These are phyloP conservation scores for Amaranthus tricolor DNA, from an alignment of 179 eudicot species.

Conservation along the genomic window DNA sequence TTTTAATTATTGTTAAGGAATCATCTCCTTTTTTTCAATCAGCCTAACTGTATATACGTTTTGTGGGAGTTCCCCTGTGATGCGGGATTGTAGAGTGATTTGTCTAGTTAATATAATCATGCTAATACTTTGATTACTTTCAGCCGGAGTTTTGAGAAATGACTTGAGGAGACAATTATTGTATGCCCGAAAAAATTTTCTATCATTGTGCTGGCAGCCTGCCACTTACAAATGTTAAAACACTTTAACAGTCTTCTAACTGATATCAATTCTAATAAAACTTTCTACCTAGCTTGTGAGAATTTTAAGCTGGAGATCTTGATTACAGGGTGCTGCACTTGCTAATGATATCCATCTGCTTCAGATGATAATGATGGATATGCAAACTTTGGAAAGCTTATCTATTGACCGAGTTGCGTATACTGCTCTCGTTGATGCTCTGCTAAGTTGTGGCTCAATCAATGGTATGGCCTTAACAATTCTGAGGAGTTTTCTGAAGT, in stretches of 20 bases:
- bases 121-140: slow-evolving; percentile 2
- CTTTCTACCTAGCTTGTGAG: slow-evolving; percentile 10
- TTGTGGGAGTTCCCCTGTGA: neutral
- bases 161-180: neutral
- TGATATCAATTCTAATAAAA: neutral
- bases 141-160: neutral
- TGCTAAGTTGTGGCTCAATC: slow-evolving; percentile 49
- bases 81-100: neutral
- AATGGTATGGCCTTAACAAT: slow-evolving; percentile 37
- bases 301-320: slow-evolving; percentile 8
- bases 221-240: neutral
- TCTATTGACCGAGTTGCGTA: slow-evolving; percentile 57
- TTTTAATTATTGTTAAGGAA: too few species aligned
- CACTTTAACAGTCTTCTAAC: neutral
- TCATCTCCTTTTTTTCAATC: too few species aligned
- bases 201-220: too few species aligned
- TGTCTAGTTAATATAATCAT: neutral
- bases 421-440: slow-evolving; percentile 57
- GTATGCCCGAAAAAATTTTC: neutral
- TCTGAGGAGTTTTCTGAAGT: neutral
- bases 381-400: slow-evolving; percentile 40
- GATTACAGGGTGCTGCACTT: slow-evolving; percentile 55
- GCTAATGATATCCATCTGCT: slow-evolving; percentile 45
- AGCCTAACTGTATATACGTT: neutral
- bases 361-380: slow-evolving; percentile 49